Base-by-base conservation (phyloP, 2,329 filamentous ascomycete species). In the Neophaeococcomyces aloes region DNA sequence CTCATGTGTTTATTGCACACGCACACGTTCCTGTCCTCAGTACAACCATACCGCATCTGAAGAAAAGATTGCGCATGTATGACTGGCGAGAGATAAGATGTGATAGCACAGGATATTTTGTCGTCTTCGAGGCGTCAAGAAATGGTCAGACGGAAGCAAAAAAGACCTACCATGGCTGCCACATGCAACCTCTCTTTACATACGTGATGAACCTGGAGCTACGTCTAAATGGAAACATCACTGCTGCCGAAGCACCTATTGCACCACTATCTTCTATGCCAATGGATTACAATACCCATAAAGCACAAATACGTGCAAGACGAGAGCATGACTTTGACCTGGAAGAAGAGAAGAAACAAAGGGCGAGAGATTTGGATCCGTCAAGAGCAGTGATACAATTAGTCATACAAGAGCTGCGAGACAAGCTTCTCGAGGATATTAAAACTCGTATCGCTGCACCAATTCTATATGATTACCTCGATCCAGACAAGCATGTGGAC, bases 201-300 rank as follows among this genome's bases (percentile, higher is more conserved):
- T 96, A 96, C 55, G 74, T 76, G 48, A 89, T 98, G 83, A 76
- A 79, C 34, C 94, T 98, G 86, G 83, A 89, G 59, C 79, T 86
- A 44, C 82, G 83, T 51, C 72, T 75, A 49, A 78, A 79, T 56
- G 78, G 79, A 31, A 79, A 80, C 56, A 76, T 77, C 10, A 70
- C 76, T 51, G 79, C 80, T 54, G 71, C 76, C 53, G 60, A 74
- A 14, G 29, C 15, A 6, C 44, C 29, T n/a, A n/a, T 42, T n/a
- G 44, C 49, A 10, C 30, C 46, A 13, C 15, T 34, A 29, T 38
- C 45, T 13, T 17, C 43, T 19, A 36, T 47, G 14, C 37, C 43
- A 7, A 19, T 32, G 17, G 51, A 53, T 2, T 51, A 51, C 29
- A 48, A 45, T 13, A 35, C 33, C 10, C 34, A 42, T n/a, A 53